Conservation (phyloP, 345 rosid species). For the Camelina neglecta region DNA sequence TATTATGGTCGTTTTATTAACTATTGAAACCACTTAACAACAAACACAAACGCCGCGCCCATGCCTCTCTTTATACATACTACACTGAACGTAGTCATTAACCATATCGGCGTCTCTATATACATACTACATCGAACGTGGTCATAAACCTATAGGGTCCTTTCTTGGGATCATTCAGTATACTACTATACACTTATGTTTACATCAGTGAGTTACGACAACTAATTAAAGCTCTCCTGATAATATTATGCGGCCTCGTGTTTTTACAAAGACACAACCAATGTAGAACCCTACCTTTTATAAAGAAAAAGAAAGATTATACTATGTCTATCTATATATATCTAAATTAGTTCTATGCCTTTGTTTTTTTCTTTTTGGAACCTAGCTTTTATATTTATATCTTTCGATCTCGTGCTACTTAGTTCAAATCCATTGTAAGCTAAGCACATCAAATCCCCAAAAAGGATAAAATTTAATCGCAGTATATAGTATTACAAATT, state of each 20-base stretch:
- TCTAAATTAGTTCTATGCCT: not conserved
- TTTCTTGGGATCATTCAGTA: slow-evolving; percentile 42
- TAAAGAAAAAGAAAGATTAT: not conserved
- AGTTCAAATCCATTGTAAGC: slow-evolving; percentile 8
- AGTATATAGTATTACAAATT: slow-evolving; percentile 1
- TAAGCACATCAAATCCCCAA: slow-evolving; percentile 29
- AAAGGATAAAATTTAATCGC: slow-evolving; percentile 23
- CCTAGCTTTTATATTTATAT: not conserved
- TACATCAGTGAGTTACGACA: slow-evolving; percentile 24
- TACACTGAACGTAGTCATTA: slow-evolving; percentile 14
- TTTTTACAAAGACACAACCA: slow-evolving; percentile 31
- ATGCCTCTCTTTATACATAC: slow-evolving; percentile 22
- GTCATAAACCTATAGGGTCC: slow-evolving; percentile 36
- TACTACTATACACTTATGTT: slow-evolving; percentile 5
- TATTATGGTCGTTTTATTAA: slow-evolving; percentile 5
- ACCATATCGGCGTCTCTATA: slow-evolving; percentile 16
- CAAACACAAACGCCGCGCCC: slow-evolving; percentile 34
- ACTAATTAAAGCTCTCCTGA: slow-evolving; percentile 20
- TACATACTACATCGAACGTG: slow-evolving; percentile 17
- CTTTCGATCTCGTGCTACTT: not conserved
- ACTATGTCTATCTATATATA: not conserved
- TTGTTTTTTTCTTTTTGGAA: slow-evolving; percentile 7
- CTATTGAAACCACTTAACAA: slow-evolving; percentile 26
- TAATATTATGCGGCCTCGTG: slow-evolving; percentile 38
- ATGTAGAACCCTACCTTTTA: not conserved